These are phyloP conservation scores for Populus davidiana DNA, from an alignment of 345 rosid species.

Conservation along the genomic window DNA sequence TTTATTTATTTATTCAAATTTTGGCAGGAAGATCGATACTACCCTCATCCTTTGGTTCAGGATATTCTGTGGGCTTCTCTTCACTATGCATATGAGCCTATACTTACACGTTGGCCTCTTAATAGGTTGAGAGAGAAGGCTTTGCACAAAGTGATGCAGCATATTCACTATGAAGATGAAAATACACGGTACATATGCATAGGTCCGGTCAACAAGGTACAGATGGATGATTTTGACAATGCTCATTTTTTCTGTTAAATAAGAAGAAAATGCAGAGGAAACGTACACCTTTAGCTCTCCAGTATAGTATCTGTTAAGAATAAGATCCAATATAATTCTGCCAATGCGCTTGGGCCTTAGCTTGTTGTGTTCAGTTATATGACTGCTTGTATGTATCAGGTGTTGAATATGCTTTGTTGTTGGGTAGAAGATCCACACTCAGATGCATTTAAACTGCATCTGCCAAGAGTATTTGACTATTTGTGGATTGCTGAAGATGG, in stretches of 20 bases:
- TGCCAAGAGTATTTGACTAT: conserved; percentile 71
- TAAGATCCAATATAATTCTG: neutral
- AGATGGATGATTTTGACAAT: neutral
- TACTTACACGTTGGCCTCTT: conserved; percentile 74
- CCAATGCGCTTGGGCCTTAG: neutral
- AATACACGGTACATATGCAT: conserved; percentile 78
- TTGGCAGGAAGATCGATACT: conserved; percentile 85
- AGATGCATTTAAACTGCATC: conserved; percentile 79
- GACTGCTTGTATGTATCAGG: conserved; percentile 43
- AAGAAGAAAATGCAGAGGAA: too few species aligned
- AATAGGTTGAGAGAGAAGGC: conserved; percentile 78
- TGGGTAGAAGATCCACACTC: conserved; percentile 93
- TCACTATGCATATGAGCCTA: conserved; percentile 66
- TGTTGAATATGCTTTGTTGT: conserved; percentile 83
- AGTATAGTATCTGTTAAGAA: neutral
- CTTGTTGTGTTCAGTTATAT: neutral
- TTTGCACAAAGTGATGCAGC: conserved; percentile 49
- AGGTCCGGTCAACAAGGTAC: conserved; percentile 86
- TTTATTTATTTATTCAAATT: conserved; percentile 1
- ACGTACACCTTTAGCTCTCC: neutral
- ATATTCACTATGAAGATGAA: conserved; percentile 89
- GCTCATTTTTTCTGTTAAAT: conserved; percentile 2
- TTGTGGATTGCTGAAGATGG: conserved; percentile 98
- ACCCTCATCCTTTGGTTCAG: conserved; percentile 86
- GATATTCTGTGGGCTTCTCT: conserved; percentile 83